Evolutionary conservation across 192 early-diverging fungal species (phyloP).

Genomic region (Physocladia obscura): DNA sequence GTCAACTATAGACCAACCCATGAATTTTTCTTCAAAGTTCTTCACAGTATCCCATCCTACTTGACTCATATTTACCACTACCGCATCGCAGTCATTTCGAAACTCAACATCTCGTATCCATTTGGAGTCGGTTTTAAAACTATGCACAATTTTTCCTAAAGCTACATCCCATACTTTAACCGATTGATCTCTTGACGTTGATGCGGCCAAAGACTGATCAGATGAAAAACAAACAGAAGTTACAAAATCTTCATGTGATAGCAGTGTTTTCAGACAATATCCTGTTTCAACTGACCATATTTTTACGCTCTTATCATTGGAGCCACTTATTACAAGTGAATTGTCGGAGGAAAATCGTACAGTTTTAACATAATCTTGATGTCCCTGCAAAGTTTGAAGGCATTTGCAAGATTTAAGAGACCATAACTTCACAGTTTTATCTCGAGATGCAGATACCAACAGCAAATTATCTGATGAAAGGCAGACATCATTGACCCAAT

Average conservation of each 20-base stretch:
- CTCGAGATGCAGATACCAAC: neutral
- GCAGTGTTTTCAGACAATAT: neutral
- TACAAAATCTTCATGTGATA: constrained; percentile 13
- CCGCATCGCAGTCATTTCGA: neutral
- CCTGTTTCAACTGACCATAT: neutral
- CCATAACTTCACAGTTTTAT: neutral
- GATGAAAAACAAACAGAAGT: constrained; percentile 47
- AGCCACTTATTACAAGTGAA: neutral
- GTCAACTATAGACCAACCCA: neutral
- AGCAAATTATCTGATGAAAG: neutral
- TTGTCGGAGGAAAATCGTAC: neutral
- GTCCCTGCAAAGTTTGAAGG: neutral
- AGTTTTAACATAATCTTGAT: neutral
- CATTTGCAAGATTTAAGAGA: neutral
- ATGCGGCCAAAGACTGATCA: constrained; percentile 74
- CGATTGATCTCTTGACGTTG: constrained; percentile 81
- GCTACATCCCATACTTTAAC: constrained; percentile 67
- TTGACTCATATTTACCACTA: too few relatives aligned
- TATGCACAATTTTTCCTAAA: neutral
- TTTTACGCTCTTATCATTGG: neutral
- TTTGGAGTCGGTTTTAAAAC: neutral
- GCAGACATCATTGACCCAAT: neutral
- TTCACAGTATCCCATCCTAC: neutral
- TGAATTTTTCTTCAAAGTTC: neutral
- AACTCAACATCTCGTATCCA: neutral